Evolutionary conservation across 257 asterid genomes (phyloP), one percentile per base, ranked within the genome.

Genomic region (Solanum pimpinellifolium): DNA sequence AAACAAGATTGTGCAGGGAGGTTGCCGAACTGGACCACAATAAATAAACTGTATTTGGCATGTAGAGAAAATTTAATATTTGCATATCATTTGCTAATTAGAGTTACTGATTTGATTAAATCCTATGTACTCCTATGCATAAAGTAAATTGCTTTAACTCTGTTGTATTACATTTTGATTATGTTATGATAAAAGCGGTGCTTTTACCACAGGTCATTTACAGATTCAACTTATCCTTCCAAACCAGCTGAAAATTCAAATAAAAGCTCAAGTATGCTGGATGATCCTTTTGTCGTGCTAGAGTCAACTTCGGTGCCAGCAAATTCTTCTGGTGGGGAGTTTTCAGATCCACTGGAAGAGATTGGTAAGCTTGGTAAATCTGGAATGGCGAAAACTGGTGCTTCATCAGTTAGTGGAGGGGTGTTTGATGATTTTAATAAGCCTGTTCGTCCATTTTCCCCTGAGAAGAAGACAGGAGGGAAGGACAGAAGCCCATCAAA

Each of bases 221-320:
- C 95, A 35, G 98, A 93, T 88, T 90, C 98, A 84, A 89, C 92
- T 89, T 91, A 92, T 90, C 94, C 93, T 72, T 93, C 91, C 21
- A 92, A 92, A 84, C 92, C 94, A 77, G 86, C 92, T 75, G 82
- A 94, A 78, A 90, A 91, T 87, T 89, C 92, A 65, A 94, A 90
- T 89, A 91, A 88, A 29, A 84, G 90, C 85, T 87, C 94, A 29
- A 90, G 84, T 59, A 85, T 86, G 88, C 84, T 88, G 83, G 95
- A 92, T 88, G 97, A 95, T 89, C 99, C 98, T 81, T 97, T 95
- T 91, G 95, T 90, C 47, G 93, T 91, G 86, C 89, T 93, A 84
- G 96, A 90, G 59, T 92, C 98, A 37, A 92, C 92, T 88, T 91
- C 95, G 49, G 87, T 90, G 9, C 91, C 92, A 68, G 92, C 76